A percentile compares a stretch with the other conserved stretches of the same genome.
phyloP scores from a whole-genome alignment of 176 grass and related monocot species.

The Aegilops tauschii region DNA sequence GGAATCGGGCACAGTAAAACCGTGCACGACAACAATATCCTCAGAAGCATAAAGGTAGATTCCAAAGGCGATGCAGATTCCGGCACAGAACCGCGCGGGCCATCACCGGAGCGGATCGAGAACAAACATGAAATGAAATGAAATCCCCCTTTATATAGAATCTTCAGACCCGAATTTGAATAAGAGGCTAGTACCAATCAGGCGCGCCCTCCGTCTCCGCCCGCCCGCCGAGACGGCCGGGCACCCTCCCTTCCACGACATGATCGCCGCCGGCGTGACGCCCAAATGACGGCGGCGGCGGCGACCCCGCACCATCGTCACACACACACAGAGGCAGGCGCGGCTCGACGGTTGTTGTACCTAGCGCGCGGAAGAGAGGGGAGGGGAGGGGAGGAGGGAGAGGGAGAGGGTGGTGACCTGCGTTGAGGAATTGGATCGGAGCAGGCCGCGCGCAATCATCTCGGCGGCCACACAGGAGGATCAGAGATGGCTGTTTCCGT shows the following conservation, averaged over 20 bases:
- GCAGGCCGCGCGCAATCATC: slow-evolving; percentile 50
- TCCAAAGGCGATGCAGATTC: neutral
- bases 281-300: neutral
- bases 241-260: neutral
- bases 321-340: too few relatives aligned
- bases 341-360: neutral
- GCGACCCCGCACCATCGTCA: neutral
- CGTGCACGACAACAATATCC: neutral
- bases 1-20: neutral
- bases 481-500: neutral
- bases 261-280: neutral
- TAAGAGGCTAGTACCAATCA: neutral
- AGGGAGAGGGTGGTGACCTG: slow-evolving; percentile 23
- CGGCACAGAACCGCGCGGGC: neutral
- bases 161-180: neutral
- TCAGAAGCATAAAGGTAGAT: neutral
- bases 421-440: slow-evolving; percentile 46
- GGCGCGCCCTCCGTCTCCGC: neutral
- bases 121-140: neutral
- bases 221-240: neutral
- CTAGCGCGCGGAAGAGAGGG: neutral
- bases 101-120: neutral
- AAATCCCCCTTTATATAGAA: neutral
- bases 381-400: neutral
- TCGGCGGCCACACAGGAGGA: neutral